phyloP scores from a whole-genome alignment of 305 asterid genomes.

The Petunia hybrid region DNA sequence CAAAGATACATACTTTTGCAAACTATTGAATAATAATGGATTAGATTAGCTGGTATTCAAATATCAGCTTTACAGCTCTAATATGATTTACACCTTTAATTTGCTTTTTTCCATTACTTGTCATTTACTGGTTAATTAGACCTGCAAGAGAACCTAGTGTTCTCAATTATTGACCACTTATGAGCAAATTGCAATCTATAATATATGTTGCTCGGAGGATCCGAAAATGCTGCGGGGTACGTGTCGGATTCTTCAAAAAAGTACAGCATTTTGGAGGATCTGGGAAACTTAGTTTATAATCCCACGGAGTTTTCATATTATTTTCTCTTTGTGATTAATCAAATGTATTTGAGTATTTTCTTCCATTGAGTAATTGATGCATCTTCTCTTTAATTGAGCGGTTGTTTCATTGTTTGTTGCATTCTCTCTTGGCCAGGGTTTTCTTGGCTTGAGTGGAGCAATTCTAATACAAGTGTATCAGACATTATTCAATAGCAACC shows the following conservation, averaged over 20 bases:
- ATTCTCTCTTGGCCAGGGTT: constrained; percentile 68
- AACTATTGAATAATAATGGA: background rate
- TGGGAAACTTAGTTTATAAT: too few relatives aligned
- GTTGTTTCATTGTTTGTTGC: background rate
- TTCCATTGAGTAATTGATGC: background rate
- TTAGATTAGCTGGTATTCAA: background rate
- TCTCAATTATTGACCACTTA: background rate
- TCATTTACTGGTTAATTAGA: background rate
- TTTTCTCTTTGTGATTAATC: background rate
- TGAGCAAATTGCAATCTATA: background rate
- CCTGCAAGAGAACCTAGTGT: constrained; percentile 2
- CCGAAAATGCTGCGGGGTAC: too few relatives aligned
- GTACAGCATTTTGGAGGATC: too few relatives aligned
- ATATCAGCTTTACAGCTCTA: background rate
- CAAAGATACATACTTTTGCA: background rate
- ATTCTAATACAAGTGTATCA: constrained; percentile 76
- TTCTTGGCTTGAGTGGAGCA: constrained; percentile 94
- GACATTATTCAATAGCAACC: constrained; percentile 66
- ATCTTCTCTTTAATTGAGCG: background rate
- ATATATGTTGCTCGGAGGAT: too few relatives aligned
- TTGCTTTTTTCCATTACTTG: background rate
- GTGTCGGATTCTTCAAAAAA: too few relatives aligned
- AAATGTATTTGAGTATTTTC: background rate
- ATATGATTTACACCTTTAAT: background rate
- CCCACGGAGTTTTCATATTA: background rate